Evolutionary conservation across 441 rosid species (phyloP).

Genomic region (Biscutella laevigata): DNA sequence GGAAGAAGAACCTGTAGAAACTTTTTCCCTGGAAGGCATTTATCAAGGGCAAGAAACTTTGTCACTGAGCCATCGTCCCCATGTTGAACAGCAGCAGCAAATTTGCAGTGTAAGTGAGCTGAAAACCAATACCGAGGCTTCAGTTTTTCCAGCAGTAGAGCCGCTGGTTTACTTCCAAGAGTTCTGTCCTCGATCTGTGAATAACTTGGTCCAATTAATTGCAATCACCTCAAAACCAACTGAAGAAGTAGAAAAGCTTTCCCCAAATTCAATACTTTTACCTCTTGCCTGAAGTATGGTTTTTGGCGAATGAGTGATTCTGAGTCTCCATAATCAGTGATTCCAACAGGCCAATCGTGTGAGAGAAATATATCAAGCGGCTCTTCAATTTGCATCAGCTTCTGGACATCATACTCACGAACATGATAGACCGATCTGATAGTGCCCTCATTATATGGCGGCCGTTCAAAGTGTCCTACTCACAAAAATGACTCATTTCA

Average conservation of each 20-base stretch:
- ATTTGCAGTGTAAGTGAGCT: constrained; percentile 86
- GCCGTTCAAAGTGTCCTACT: constrained; percentile 79
- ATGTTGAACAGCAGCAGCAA: constrained; percentile 79
- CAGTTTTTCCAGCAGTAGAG: constrained; percentile 64
- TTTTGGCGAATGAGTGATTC: constrained; percentile 50
- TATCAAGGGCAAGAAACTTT: constrained; percentile 86
- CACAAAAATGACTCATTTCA: constrained; percentile 11
- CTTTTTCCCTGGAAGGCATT: constrained; percentile 63
- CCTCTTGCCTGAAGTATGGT: constrained; percentile 61
- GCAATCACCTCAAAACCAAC: neutral
- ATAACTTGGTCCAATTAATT: neutral
- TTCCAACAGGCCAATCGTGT: constrained; percentile 91
- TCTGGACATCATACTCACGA: constrained; percentile 81
- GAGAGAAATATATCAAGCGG: constrained; percentile 86
- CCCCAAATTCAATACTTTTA: constrained; percentile 12
- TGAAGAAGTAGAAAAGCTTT: neutral
- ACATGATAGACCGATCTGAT: constrained; percentile 76
- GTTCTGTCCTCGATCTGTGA: constrained; percentile 49
- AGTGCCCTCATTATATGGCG: constrained; percentile 60
- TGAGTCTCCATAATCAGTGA: constrained; percentile 73
- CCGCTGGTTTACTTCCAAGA: constrained; percentile 83
- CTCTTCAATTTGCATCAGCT: constrained; percentile 73
- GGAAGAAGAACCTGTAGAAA: constrained; percentile 53
- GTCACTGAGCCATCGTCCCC: constrained; percentile 56
- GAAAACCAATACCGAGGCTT: constrained; percentile 85